A percentile compares a stretch with the other conserved stretches of the same genome.
These are phyloP conservation scores for Citrus reticulata DNA, from an alignment of 345 rosid species.

Conservation along the genomic window DNA sequence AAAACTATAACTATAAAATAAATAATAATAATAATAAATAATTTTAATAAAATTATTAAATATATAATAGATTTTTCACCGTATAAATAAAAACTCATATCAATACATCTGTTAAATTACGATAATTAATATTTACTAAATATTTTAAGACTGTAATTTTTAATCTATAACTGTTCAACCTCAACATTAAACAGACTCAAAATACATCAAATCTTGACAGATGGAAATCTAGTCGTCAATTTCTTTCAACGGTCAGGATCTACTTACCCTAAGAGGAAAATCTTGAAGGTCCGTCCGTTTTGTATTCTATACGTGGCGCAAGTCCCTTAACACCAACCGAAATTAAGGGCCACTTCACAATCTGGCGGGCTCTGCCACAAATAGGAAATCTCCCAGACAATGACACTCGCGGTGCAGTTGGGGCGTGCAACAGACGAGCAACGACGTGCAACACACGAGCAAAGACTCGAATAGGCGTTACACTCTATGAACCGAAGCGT, in stretches of 20 bases:
- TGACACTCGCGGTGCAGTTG: constrained; percentile 1
- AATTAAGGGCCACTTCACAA: neutral
- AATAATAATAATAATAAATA: too few species aligned
- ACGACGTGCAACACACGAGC: constrained; percentile 14
- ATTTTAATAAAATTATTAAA: too few species aligned
- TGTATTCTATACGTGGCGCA: neutral
- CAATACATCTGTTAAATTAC: fast-evolving
- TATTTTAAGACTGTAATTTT: too few species aligned
- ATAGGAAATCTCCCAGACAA: neutral
- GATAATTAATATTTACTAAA: fast-evolving
- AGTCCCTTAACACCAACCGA: neutral
- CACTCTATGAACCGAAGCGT: constrained; percentile 11
- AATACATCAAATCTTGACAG: too few species aligned
- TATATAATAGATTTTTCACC: fast-evolving
- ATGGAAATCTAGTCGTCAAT: too few species aligned
- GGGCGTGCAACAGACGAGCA: constrained; percentile 11
- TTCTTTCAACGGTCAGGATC: too few species aligned
- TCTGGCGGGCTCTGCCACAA: constrained; percentile 8
- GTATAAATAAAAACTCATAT: fast-evolving
- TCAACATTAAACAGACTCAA: fast-evolving
- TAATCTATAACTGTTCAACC: fast-evolving
- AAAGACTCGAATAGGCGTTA: constrained; percentile 25
- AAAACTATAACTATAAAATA: too few species aligned
- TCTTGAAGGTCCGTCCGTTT: too few species aligned
- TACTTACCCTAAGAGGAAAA: too few species aligned